Percentiles rank a stretch among this genome's conserved stretches.
Evolutionary conservation across 305 asterid genomes (phyloP).

Genomic region (Fraxinus floribunda): DNA sequence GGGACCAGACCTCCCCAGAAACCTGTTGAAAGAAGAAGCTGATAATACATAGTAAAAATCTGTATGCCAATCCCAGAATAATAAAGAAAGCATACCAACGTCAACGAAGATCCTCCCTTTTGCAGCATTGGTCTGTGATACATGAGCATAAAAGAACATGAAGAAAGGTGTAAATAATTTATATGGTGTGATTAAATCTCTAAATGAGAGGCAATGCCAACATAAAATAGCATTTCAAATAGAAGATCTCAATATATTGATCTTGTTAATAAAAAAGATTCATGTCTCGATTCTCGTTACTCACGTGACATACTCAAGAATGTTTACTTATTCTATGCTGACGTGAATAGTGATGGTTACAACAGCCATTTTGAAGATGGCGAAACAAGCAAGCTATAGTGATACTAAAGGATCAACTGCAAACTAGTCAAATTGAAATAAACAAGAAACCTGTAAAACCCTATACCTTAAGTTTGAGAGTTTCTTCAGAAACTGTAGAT

Average conservation of each 20-base stretch:
- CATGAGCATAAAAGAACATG: slow-evolving; percentile 13
- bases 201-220: not conserved
- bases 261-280: not conserved
- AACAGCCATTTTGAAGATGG: not conserved
- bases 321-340: not conserved
- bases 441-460: not conserved
- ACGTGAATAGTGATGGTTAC: not conserved
- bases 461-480: slow-evolving; percentile 77
- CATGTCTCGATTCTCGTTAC: not conserved
- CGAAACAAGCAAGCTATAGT: not conserved
- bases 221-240: not conserved
- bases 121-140: slow-evolving; percentile 69
- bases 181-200: not conserved
- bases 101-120: slow-evolving; percentile 78
- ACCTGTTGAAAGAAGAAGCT: slow-evolving; percentile 46
- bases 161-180: not conserved
- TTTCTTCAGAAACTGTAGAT: slow-evolving; percentile 82
- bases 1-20: slow-evolving; percentile 99
- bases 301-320: not conserved
- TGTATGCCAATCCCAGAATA: slow-evolving; percentile 5
- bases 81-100: slow-evolving; percentile 63
- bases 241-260: not conserved
- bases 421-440: not conserved
- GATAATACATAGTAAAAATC: not conserved
- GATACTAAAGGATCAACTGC: not conserved